Percentiles rank a stretch among this genome's conserved stretches.
phyloP scores from a whole-genome alignment of 768 basidiomycete genomes.

The Coprinopsis strossmayeri region DNA sequence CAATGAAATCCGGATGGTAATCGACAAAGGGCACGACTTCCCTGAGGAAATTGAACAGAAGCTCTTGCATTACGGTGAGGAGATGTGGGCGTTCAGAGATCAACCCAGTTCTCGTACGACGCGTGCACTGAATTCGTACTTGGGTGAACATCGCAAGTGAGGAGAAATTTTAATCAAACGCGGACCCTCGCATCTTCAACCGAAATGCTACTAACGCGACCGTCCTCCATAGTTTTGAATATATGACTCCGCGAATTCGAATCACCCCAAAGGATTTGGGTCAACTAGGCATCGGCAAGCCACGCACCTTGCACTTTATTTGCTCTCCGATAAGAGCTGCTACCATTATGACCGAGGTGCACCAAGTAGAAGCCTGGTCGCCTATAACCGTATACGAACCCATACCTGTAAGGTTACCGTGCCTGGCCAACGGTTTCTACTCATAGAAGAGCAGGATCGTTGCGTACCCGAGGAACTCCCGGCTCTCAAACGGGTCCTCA shows the following conservation, averaged over 20 bases:
- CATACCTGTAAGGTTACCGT: conserved; percentile 51
- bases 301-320: conserved; percentile 70
- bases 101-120: conserved; percentile 54
- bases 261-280: conserved; percentile 66
- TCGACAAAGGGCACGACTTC: conserved; percentile 80
- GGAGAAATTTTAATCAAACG: conserved; percentile 5
- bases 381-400: conserved; percentile 79
- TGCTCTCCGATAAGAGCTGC: conserved; percentile 74
- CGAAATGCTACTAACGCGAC: too few species aligned
- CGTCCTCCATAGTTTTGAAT: conserved; percentile 81
- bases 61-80: conserved; percentile 56
- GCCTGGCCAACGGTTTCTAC: background rate
- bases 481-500: conserved; percentile 53
- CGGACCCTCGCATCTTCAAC: too few species aligned
- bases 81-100: conserved; percentile 76
- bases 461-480: conserved; percentile 77
- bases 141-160: conserved; percentile 67
- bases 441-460: conserved; percentile 42
- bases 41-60: conserved; percentile 46
- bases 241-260: conserved; percentile 64
- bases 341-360: conserved; percentile 59
- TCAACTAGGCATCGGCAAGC: conserved; percentile 41
- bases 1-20: conserved; percentile 66
- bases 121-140: conserved; percentile 67
- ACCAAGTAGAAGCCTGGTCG: conserved; percentile 46